These are phyloP conservation scores for Voacanga thouarsii DNA, from an alignment of 257 asterid species.

Conservation along the genomic window DNA sequence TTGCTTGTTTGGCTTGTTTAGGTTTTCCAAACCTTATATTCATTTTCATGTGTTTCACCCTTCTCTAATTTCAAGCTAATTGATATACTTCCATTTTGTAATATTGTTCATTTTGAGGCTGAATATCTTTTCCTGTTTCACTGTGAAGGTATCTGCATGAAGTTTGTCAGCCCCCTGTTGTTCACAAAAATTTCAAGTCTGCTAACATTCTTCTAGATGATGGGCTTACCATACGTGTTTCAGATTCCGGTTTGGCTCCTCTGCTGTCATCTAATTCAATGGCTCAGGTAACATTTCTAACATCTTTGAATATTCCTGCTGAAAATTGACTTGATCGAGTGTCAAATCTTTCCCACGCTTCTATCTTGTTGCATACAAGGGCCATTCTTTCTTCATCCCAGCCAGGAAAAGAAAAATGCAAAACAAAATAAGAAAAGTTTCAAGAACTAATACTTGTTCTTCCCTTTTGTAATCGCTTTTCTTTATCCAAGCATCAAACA, in stretches of 20 bases:
- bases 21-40: too few species aligned
- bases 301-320: background rate
- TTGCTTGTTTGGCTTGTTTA: too few species aligned
- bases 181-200: constrained; percentile 79
- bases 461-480: background rate
- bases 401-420: background rate
- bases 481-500: background rate
- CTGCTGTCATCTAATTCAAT: constrained; percentile 55
- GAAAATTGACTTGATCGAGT: background rate
- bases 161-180: constrained; percentile 58
- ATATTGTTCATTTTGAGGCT: constrained; percentile 17
- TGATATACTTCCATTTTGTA: background rate
- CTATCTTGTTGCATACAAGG: background rate
- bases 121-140: constrained; percentile 18
- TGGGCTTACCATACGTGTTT: constrained; percentile 56
- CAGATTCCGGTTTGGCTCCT: constrained; percentile 81
- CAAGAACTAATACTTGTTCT: background rate
- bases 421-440: background rate
- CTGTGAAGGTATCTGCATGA: constrained; percentile 81
- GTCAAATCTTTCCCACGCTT: background rate
- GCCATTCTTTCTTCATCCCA: background rate
- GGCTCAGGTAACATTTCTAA: constrained; percentile 42
- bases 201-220: constrained; percentile 70
- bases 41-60: too few species aligned
- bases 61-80: too few species aligned